Percentiles rank a stretch among this genome's conserved stretches.
phyloP scores from a whole-genome alignment of 192 early-diverging fungal genomes.

The Mortierella claussenii region DNA sequence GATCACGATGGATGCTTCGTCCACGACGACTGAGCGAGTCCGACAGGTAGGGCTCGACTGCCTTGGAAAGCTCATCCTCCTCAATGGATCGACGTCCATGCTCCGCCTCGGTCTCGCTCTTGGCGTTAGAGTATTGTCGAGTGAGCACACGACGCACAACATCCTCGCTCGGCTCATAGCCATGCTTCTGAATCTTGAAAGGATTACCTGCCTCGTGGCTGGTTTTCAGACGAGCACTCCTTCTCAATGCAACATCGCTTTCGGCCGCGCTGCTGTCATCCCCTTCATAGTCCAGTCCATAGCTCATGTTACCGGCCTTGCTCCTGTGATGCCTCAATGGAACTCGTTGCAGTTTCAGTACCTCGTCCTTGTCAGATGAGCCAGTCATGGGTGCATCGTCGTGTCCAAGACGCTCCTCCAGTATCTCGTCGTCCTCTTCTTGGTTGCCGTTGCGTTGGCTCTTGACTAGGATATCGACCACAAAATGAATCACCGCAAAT shows the following conservation, averaged over 20 bases:
- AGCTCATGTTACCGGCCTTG: conserved; percentile 10
- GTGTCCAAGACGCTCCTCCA: not conserved
- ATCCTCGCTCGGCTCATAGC: conserved; percentile 7
- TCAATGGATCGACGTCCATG: conserved; percentile 49
- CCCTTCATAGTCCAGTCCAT: conserved; percentile 33
- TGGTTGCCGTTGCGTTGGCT: conserved; percentile 56
- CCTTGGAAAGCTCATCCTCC: conserved; percentile 46
- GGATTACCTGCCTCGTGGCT: not conserved
- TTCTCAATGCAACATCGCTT: conserved; percentile 18
- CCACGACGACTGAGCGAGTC: conserved; percentile 50
- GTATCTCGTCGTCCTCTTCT: conserved; percentile 15
- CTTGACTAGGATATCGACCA: conserved; percentile 56
- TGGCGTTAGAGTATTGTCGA: conserved; percentile 24
- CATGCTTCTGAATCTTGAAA: conserved; percentile 7
- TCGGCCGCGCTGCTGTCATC: conserved; percentile 47
- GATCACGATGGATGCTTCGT: conserved; percentile 13
- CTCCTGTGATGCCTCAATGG: conserved; percentile 19
- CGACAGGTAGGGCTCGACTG: conserved; percentile 47
- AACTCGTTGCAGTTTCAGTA: conserved; percentile 23
- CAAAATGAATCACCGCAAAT: conserved; percentile 51
- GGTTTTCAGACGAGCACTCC: conserved; percentile 9
- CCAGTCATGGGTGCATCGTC: not conserved
- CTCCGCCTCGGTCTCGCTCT: conserved; percentile 40
- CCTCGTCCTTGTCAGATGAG: conserved; percentile 13
- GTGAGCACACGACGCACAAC: conserved; percentile 4